Evolutionary conservation across 768 basidiomycete species (phyloP).

Genomic region (Trametes maxima): DNA sequence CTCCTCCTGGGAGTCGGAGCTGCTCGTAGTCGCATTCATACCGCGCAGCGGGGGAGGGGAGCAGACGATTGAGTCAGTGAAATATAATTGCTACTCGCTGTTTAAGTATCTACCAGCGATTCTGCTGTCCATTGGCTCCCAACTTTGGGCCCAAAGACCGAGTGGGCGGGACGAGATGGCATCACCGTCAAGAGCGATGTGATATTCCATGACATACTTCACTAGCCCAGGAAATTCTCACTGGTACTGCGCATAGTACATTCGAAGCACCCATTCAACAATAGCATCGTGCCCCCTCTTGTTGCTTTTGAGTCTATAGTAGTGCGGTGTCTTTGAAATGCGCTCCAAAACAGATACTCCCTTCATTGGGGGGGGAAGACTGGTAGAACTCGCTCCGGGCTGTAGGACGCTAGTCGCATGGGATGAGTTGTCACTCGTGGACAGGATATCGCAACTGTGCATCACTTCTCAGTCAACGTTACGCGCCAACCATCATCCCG

Average conservation of each 20-base stretch:
- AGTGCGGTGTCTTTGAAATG: neutral
- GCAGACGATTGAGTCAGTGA: neutral
- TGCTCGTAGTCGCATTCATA: constrained; percentile 21
- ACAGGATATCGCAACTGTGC: neutral
- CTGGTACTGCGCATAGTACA: neutral
- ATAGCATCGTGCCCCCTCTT: too few relatives aligned
- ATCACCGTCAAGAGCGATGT: constrained; percentile 4
- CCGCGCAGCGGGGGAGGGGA: constrained; percentile 3
- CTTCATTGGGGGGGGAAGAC: neutral
- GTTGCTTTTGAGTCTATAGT: too few relatives aligned
- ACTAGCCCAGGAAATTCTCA: neutral
- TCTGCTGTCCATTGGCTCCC: neutral
- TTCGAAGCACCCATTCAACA: neutral
- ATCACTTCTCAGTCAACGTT: constrained; percentile 8
- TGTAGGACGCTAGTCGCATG: too few relatives aligned
- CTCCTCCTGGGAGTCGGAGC: constrained; percentile 21
- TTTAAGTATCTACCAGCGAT: neutral
- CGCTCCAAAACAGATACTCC: neutral
- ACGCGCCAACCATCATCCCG: constrained; percentile 13
- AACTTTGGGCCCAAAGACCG: neutral
- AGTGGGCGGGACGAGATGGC: neutral
- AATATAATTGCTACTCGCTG: neutral
- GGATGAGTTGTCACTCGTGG: too few relatives aligned
- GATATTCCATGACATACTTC: neutral
- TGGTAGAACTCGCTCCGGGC: too few relatives aligned